Evolutionary conservation across 2,329 filamentous ascomycete genomes (phyloP).

Genomic region (Pestalotiopsis sp.): DNA sequence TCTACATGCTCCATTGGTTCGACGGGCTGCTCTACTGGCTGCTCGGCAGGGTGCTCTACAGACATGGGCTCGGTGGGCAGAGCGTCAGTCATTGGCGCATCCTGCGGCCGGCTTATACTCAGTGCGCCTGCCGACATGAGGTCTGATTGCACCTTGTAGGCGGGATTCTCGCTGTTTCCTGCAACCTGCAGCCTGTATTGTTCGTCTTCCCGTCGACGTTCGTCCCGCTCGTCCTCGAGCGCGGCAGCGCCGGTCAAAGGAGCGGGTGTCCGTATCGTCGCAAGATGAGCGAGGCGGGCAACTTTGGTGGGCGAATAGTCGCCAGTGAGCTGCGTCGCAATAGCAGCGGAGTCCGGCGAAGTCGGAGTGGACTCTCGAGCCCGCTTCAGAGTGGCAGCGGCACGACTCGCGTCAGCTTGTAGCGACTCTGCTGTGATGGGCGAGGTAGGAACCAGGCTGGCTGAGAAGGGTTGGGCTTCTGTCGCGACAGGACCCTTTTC

Average conservation of each 20-base stretch:
- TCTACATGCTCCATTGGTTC: not conserved
- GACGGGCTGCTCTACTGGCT: not conserved
- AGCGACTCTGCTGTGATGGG: conserved; percentile 41
- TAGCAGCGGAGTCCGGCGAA: conserved; percentile 31
- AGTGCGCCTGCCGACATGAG: conserved; percentile 54
- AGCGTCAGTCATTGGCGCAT: conserved; percentile 33
- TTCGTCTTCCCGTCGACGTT: conserved; percentile 44
- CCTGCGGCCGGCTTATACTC: conserved; percentile 57
- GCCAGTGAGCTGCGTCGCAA: conserved; percentile 32
- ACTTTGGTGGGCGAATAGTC: conserved; percentile 56
- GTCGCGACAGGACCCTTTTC: conserved; percentile 54
- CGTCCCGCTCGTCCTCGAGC: conserved; percentile 50
- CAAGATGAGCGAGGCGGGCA: conserved; percentile 47
- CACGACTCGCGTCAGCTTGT: conserved; percentile 37
- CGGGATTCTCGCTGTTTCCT: conserved; percentile 53
- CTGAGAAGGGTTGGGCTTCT: conserved; percentile 46
- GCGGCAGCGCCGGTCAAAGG: conserved; percentile 56
- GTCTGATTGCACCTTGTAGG: conserved; percentile 54
- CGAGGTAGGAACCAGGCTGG: conserved; percentile 33
- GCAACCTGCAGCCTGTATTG: conserved; percentile 41
- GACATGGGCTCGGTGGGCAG: not conserved
- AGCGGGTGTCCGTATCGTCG: conserved; percentile 44
- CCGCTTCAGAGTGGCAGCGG: conserved; percentile 45
- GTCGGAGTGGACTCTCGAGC: conserved; percentile 49
- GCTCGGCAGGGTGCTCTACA: conserved; percentile 15